phyloP scores from a whole-genome alignment of 495 filamentous ascomycete genomes.

The Penicillium paradoxum region DNA sequence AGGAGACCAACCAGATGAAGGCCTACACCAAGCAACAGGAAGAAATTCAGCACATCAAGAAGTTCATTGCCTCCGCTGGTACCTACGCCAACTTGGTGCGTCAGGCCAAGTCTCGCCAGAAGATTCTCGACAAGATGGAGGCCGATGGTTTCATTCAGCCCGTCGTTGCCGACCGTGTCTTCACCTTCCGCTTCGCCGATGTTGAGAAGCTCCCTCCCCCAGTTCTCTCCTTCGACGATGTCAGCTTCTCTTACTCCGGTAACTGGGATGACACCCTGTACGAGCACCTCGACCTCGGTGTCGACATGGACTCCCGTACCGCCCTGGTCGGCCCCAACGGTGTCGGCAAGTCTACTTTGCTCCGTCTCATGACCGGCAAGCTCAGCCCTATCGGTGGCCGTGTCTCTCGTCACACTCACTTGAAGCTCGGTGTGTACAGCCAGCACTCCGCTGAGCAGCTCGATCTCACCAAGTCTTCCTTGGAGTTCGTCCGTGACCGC shows the following conservation, averaged over 20 bases:
- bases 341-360: slow-evolving; percentile 98
- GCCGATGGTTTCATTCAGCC: slow-evolving; percentile 97
- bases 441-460: slow-evolving; percentile 99
- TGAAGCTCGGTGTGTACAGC: slow-evolving; percentile 96
- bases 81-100: slow-evolving; percentile 99
- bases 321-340: slow-evolving; percentile 97
- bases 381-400: slow-evolving; percentile 76
- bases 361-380: slow-evolving; percentile 96
- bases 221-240: slow-evolving; percentile 92
- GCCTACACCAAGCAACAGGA: slow-evolving; percentile 99
- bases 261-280: slow-evolving; percentile 86
- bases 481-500: slow-evolving; percentile 97
- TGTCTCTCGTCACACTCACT: slow-evolving; percentile 88
- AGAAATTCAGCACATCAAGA: slow-evolving; percentile 99
- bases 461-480: slow-evolving; percentile 92
- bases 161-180: slow-evolving; percentile 78
- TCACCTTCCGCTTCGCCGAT: slow-evolving; percentile 97
- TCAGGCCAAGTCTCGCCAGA: slow-evolving; percentile 98
- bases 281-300: slow-evolving; percentile 92
- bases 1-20: slow-evolving; percentile 97
- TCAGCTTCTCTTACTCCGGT: slow-evolving; percentile 97
- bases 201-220: slow-evolving; percentile 97
- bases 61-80: slow-evolving; percentile 99
- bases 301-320: slow-evolving; percentile 98
- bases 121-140: slow-evolving; percentile 99